Evolutionary conservation across 257 asterid species (phyloP).

Genomic region (Hygrophila difformis): DNA sequence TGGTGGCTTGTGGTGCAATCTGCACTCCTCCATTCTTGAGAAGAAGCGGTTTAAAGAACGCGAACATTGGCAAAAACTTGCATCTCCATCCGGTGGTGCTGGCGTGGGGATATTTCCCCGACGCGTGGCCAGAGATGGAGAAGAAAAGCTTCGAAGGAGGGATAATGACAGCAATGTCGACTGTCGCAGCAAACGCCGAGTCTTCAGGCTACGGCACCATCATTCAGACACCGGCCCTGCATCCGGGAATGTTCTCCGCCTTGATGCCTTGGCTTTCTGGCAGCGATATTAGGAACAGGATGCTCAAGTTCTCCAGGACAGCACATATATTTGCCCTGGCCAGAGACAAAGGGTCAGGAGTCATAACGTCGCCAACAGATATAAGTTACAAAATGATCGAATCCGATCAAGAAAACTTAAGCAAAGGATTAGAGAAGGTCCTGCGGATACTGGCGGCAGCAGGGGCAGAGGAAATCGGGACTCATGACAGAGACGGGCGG

Average conservation of each 20-base stretch:
- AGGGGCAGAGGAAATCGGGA: slow-evolving; percentile 88
- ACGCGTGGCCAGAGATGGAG: slow-evolving; percentile 49
- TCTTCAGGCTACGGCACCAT: slow-evolving; percentile 53
- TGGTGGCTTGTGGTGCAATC: slow-evolving; percentile 76
- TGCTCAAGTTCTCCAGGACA: slow-evolving; percentile 58
- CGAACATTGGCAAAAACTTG: slow-evolving; percentile 54
- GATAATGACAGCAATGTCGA: slow-evolving; percentile 77
- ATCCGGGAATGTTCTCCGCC: slow-evolving; percentile 73
- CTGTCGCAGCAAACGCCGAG: slow-evolving; percentile 25
- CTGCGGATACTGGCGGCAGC: slow-evolving; percentile 62
- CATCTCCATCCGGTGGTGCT: slow-evolving; percentile 73
- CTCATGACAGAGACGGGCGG: slow-evolving; percentile 44
- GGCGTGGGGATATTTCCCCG: slow-evolving; percentile 84
- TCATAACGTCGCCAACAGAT: slow-evolving; percentile 22
- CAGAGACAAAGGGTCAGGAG: slow-evolving; percentile 66
- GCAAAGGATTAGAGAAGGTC: slow-evolving; percentile 48
- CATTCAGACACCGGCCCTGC: slow-evolving; percentile 72
- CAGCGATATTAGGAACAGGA: slow-evolving; percentile 38
- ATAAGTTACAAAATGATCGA: slow-evolving; percentile 39
- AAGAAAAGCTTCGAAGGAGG: slow-evolving; percentile 66
- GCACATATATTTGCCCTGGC: slow-evolving; percentile 56
- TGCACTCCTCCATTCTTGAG: slow-evolving; percentile 55
- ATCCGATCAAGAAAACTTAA: slow-evolving; percentile 36
- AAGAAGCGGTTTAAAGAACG: slow-evolving; percentile 62
- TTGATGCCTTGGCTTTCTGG: slow-evolving; percentile 77